Percentiles rank a stretch among this genome's conserved stretches.
phyloP scores from a whole-genome alignment of 2,329 filamentous ascomycete species.

The Phialophora expanda region DNA sequence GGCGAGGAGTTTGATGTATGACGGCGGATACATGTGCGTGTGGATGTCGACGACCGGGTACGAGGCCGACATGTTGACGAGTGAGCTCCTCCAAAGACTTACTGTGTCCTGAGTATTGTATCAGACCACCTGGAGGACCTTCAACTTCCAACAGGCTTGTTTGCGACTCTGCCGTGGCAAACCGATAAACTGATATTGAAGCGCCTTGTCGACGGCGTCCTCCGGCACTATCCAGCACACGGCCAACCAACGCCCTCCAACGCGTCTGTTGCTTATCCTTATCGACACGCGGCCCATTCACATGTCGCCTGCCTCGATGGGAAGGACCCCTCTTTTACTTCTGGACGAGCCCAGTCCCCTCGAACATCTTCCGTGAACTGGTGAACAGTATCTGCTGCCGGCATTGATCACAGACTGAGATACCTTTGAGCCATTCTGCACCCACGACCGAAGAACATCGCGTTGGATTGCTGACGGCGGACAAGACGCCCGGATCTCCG shows the following conservation, averaged over 20 bases:
- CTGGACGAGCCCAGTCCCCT: background rate
- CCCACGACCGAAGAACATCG: background rate
- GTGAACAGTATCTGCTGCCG: background rate
- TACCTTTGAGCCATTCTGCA: too few relatives aligned
- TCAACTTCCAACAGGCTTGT: background rate
- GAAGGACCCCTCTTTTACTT: background rate
- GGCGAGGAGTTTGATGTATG: constrained; percentile 63
- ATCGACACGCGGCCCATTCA: constrained; percentile 15
- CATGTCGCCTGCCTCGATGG: background rate
- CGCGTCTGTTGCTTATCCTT: constrained; percentile 12
- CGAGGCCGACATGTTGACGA: constrained; percentile 22
- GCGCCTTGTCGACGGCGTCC: constrained; percentile 9
- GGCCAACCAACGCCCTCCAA: background rate
- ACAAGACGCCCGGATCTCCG: background rate
- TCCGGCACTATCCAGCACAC: constrained; percentile 8
- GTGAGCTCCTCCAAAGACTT: background rate
- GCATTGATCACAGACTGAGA: background rate
- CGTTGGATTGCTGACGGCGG: background rate
- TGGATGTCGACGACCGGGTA: constrained; percentile 62
- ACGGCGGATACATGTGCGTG: constrained; percentile 67
- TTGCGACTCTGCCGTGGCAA: background rate
- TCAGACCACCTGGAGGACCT: background rate
- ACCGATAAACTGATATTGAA: background rate
- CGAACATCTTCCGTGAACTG: background rate
- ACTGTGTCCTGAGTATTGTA: background rate